Evolutionary conservation across 768 basidiomycete species (phyloP).

Genomic region (Psilocybe subaeruginosa): DNA sequence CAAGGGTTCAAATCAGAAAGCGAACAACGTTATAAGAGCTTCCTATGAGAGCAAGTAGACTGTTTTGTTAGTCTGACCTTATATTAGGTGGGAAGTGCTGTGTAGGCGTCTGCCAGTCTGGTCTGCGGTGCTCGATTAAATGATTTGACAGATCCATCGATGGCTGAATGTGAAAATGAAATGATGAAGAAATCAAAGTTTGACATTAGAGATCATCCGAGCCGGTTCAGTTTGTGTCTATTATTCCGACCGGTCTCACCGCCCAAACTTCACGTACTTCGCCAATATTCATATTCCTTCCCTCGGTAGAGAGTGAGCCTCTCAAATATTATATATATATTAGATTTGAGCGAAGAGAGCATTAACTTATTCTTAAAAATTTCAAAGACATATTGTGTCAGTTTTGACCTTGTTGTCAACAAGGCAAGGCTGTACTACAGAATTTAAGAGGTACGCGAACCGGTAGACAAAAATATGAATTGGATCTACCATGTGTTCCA

Average conservation of each 20-base stretch:
- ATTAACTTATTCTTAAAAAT: background rate
- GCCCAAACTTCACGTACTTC: background rate
- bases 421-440: slow-evolving; percentile 15
- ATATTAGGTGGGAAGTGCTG: background rate
- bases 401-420: slow-evolving; percentile 2
- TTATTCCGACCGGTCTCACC: background rate
- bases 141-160: slow-evolving; percentile 1
- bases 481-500: slow-evolving; percentile 4
- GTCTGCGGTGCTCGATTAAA: background rate
- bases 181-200: slow-evolving; percentile 5
- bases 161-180: slow-evolving; percentile 5
- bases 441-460: slow-evolving; percentile 8
- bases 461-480: slow-evolving; percentile 1
- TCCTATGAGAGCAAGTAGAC: background rate
- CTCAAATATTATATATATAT: no score
- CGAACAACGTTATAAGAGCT: background rate
- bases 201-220: background rate
- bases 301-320: no score
- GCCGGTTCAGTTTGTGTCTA: background rate
- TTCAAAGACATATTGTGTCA: background rate
- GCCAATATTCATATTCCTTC: no score
- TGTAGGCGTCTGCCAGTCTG: background rate
- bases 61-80: background rate
- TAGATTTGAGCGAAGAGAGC: background rate
- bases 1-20: background rate